Base-by-base conservation (phyloP, 192 early-diverging fungal genomes). In the Linnemannia hyalina region DNA sequence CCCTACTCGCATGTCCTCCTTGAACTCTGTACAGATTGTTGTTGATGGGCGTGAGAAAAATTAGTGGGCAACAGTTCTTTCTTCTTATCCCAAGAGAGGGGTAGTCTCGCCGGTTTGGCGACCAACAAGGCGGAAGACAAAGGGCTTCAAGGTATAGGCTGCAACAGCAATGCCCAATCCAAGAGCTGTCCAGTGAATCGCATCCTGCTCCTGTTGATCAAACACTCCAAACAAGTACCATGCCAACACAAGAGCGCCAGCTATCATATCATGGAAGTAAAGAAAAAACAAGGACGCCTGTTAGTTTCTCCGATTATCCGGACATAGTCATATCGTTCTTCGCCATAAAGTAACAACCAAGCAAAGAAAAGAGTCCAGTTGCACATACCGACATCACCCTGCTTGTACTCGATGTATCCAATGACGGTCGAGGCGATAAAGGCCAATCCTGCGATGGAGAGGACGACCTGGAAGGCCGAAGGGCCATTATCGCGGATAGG, bases 241-340 rank as follows among this genome's bases (percentile, higher is more conserved):
- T 55, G 92, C 89, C 86, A 95, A 93, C 57, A 93, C 92, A 73
- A 94, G 72, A 77, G 93, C 90, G 44, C 93, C 94, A 52, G 92
- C 84, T 83, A 73, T n/a, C 26, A 65, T 29, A 2, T 49, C 49
- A n/a, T 26, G 23, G 44, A 20, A 65, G 10, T 40, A 35, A 2
- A 68, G 26, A 60, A 65, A 65, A 72, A 60, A 44, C 0, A 47
- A 26, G 52, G 40, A 32, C 15, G 5, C 10, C 57, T 1, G 11
- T 75, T 35, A 23, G n/a, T 46, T 41, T n/a, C 36, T 60, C n/a
- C 40, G 42, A 55, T 16, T 23, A 7, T 26, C 35, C 9, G 8
- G 40, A 52, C 18, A 52, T 6, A 20, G 20, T 22, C 49, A 22
- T 52, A 52, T 22, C 49, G 16, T 46, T 72, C 49, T 52, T 46